Conservation (phyloP, 2,329 filamentous ascomycete genomes). For the Pyrenochaeta sp. region DNA sequence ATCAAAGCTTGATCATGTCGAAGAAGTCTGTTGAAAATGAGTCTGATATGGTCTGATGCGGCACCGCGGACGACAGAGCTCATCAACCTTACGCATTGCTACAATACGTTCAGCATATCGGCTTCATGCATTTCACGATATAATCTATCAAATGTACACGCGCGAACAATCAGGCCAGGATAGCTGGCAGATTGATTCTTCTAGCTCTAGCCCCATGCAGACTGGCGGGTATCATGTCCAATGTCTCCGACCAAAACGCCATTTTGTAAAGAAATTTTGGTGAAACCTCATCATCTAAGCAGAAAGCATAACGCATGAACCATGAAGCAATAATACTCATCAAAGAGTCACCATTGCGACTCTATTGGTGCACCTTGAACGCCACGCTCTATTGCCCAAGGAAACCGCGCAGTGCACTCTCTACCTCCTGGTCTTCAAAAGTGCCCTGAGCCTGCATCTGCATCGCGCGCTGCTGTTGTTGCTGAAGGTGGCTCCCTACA, state of each 20-base stretch:
- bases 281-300: neutral
- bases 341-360: neutral
- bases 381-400: slow-evolving; percentile 16
- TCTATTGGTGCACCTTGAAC: neutral
- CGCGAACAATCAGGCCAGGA: too few relatives aligned
- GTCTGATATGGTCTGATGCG: too few relatives aligned
- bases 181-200: too few relatives aligned
- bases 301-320: neutral
- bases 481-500: slow-evolving; percentile 13
- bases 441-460: slow-evolving; percentile 15
- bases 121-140: neutral
- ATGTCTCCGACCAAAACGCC: too few relatives aligned
- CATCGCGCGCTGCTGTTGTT: slow-evolving; percentile 16
- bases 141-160: neutral
- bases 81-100: neutral
- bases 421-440: slow-evolving; percentile 36
- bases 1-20: too few relatives aligned
- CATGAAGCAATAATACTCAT: neutral
- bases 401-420: slow-evolving; percentile 36
- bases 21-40: too few relatives aligned
- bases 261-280: too few relatives aligned
- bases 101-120: neutral
- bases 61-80: too few relatives aligned
- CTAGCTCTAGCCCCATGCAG: too few relatives aligned
- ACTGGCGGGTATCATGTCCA: too few relatives aligned